Evolutionary conservation across 306 rosid species (phyloP), one percentile per base, ranked within the genome.

Genomic region (Prosopis cineraria): DNA sequence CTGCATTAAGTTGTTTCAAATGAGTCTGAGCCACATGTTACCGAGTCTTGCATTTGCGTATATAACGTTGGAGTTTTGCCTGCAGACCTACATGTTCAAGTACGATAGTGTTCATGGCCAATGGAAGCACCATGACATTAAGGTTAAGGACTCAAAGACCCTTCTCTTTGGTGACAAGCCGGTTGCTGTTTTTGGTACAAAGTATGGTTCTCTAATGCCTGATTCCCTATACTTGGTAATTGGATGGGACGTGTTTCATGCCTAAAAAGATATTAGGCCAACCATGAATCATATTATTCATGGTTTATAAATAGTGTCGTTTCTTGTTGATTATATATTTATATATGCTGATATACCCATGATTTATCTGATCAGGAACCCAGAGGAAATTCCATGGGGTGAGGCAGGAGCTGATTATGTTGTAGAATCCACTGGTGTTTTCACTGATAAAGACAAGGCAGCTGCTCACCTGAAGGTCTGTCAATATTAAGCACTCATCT

Each of bases 371-470:
- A 33, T 59, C 64, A 72, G 88, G 85, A 82, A 81, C 44, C 90
- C 89, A 0, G 86, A 83, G 44, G 89, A 85, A 75, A 87, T 89
- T 82, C 89, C 93, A 19, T 87, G 93, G 93, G 88, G 82, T 29
- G 48, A 81, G 68, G 80, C 74, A 0, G 88, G 90, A 52, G 90
- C 90, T 29, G 89, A 87, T 1, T 87, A 7, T 81, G 88, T 89
- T n/a, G 93, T 87, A 2, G 89, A 87, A 81, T 89, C 93, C 16
- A 92, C 95, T 13, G 97, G 97, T 59, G 97, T 92, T 65, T 92
- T 92, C 85, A 92, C 97, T 8, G 97, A 92, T 73, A 84, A 92
- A 83, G 90, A 88, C 79, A 92, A 92, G 74, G 97, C 97, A 1
- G 86, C 97, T 29, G 89, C 90, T 27, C 95, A 90, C 78, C 81